These are phyloP conservation scores for Lentinula sp. DNA, from an alignment of 768 basidiomycete species.

Conservation along the genomic window DNA sequence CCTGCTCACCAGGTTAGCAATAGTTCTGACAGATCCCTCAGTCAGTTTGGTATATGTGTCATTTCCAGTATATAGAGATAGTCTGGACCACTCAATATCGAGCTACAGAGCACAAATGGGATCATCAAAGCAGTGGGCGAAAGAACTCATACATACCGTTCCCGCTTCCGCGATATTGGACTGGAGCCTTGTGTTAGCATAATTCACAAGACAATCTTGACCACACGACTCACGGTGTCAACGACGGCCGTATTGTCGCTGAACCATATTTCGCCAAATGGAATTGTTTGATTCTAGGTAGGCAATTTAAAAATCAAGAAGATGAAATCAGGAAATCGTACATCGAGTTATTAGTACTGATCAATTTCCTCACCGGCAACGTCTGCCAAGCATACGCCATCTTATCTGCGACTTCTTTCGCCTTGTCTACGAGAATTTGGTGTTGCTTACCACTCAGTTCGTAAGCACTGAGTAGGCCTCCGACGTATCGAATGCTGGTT, in stretches of 20 bases:
- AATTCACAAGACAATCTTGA: not conserved
- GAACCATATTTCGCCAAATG: constrained; percentile 10
- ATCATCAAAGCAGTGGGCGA: constrained; percentile 19
- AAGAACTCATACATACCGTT: not conserved
- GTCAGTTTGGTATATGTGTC: constrained; percentile 42
- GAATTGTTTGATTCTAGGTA: constrained; percentile 7
- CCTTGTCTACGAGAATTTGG: constrained; percentile 35
- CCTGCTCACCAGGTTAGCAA: constrained; percentile 28
- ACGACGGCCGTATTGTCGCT: constrained; percentile 31
- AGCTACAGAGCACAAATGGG: constrained; percentile 24
- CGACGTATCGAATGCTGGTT: constrained; percentile 51
- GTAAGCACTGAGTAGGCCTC: constrained; percentile 40
- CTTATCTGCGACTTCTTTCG: constrained; percentile 38
- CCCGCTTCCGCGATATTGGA: constrained; percentile 25
- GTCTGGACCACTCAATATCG: constrained; percentile 39
- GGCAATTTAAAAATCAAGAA: not conserved
- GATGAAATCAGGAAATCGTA: not conserved
- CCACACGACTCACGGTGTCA: constrained; percentile 5
- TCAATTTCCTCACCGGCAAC: constrained; percentile 18
- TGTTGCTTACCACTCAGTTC: constrained; percentile 41
- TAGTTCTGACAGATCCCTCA: constrained; percentile 38
- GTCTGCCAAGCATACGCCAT: constrained; percentile 33
- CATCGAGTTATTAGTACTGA: too few relatives aligned
- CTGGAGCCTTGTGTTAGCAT: not conserved
- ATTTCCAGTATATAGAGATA: constrained; percentile 42